These are phyloP conservation scores for Saccharomyces pastorianus DNA, from an alignment of 1,139 yeast species.

Conservation along the genomic window DNA sequence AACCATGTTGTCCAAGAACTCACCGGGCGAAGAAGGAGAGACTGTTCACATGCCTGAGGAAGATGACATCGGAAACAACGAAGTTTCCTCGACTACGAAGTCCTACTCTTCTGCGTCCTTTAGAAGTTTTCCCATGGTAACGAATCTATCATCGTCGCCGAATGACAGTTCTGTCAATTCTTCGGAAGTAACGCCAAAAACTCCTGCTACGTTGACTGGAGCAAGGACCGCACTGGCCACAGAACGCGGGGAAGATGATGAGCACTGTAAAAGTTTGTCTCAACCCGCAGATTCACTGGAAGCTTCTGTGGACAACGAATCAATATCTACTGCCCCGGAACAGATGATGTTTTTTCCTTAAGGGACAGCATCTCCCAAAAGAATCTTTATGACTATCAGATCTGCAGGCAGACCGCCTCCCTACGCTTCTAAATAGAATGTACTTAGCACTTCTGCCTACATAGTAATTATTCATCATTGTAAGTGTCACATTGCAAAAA, in stretches of 20 bases:
- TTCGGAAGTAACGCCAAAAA: background rate
- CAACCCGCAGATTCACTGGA: background rate
- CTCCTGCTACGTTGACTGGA: background rate
- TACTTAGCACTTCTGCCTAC: background rate
- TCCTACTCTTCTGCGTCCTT: background rate
- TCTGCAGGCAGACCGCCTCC: background rate
- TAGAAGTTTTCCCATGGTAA: background rate
- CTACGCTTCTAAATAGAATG: background rate
- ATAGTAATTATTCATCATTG: background rate
- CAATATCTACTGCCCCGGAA: background rate
- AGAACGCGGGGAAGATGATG: background rate
- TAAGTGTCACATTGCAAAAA: background rate
- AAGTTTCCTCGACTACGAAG: background rate
- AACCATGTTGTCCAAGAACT: constrained; percentile 9
- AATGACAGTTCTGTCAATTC: background rate
- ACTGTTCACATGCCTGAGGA: background rate
- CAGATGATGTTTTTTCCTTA: background rate
- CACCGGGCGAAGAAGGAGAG: background rate
- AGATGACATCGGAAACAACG: background rate
- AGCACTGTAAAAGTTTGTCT: background rate
- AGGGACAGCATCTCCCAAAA: background rate
- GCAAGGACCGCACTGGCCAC: background rate
- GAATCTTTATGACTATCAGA: background rate
- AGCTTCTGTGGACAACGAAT: background rate
- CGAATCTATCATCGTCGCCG: background rate